Base-by-base conservation (phyloP, 164 flowering plant genomes). In the Nelumbo lutea region DNA sequence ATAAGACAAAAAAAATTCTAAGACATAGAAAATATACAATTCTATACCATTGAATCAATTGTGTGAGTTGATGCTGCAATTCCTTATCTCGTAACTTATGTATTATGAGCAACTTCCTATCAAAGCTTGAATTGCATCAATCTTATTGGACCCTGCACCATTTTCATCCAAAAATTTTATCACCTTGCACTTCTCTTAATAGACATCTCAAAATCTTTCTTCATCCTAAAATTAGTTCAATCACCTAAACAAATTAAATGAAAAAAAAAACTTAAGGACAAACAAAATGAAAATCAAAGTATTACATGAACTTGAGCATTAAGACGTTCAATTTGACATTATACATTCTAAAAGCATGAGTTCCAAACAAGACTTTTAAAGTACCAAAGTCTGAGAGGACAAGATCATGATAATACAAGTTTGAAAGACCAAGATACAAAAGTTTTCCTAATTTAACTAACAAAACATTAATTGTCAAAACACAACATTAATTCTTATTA, bases 81-180 rank as follows among this genome's bases (percentile, higher is more conserved):
- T 90, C 96, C 73, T 89, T 87, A 77, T 96, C 98, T 79, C 98
- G 84, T 72, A 96, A 75, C 80, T 81, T 84, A 77, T 91, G 90
- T 78, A 96, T 93, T 71, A 93, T 86, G 65, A 80, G 79, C 75
- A 84, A 78, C 75, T 83, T 89, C 65, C 82, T 79, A 46, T 82
- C 39, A 89, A 85, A 70, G 87, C 85, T 75, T 72, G 90, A 50
- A 86, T 76, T 42, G 92, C 89, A 65, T 96, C 98, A 71, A 96
- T 84, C 82, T 93, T 91, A 64, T 78, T 72, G 71, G 88, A 64
- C 73, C 93, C 99, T 48, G 96, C 99, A 56, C 99, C 99, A 64
- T 65, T 83, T 53, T 72, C 79, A 82, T 87, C 97, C 76, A 96
- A 79, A 63, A 1, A 38, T 79, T 82, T 86, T 65, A 96, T 82